Conservation (phyloP, 768 basidiomycete genomes). For the Austroboletus eburneus region DNA sequence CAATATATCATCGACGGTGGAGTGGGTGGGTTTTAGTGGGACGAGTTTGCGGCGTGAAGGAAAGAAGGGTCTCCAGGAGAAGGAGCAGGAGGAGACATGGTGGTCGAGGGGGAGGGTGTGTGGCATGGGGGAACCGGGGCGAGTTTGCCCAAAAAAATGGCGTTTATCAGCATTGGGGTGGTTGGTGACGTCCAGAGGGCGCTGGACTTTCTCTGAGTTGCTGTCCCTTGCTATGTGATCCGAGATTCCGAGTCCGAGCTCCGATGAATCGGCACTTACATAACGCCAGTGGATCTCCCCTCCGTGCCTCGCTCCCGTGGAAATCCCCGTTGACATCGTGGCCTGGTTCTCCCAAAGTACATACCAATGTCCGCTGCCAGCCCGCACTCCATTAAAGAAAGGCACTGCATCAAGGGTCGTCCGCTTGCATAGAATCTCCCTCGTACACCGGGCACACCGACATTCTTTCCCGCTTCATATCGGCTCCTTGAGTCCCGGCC, state of each 20-base stretch:
- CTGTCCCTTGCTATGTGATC: no score
- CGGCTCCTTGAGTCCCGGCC: constrained; percentile 28
- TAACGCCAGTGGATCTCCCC: neutral
- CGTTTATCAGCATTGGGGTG: constrained; percentile 30
- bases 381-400: constrained; percentile 13
- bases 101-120: constrained; percentile 21
- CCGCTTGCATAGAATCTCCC: constrained; percentile 11
- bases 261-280: no score
- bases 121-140: constrained; percentile 18
- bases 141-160: neutral
- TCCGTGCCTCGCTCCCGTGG: neutral
- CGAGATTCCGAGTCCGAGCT: no score
- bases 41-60: neutral
- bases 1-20: neutral
- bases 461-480: constrained; percentile 25
- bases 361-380: no score
- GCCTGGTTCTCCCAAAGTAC: constrained; percentile 2
- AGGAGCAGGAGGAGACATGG: constrained; percentile 18
- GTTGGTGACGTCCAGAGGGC: no score
- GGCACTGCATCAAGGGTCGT: constrained; percentile 7
- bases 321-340: neutral
- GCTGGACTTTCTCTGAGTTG: no score
- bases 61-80: constrained; percentile 21
- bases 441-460: no score
- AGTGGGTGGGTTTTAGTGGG: constrained; percentile 6